A percentile compares a stretch with the other conserved stretches of the same genome.
Evolutionary conservation across 257 asterid species (phyloP).

Genomic region (Primulina eburnea): DNA sequence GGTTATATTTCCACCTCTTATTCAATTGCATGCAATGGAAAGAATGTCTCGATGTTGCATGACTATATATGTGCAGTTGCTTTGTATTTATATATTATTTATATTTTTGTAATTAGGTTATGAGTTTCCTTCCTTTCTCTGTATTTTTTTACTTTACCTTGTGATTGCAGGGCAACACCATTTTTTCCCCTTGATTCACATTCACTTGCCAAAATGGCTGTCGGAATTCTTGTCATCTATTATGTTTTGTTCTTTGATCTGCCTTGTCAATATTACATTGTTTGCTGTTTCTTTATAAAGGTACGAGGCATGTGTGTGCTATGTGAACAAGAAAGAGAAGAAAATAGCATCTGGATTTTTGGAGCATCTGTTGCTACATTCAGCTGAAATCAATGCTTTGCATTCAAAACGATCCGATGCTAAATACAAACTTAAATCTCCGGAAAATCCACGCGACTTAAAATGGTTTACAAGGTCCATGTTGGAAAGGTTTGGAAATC

Average conservation of each 20-base stretch:
- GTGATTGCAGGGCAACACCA: not conserved
- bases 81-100: not conserved
- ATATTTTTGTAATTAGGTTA: too few relatives aligned
- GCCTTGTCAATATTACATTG: slow-evolving; percentile 10
- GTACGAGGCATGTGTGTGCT: slow-evolving; percentile 62
- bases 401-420: slow-evolving; percentile 53
- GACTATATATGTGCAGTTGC: not conserved
- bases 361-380: slow-evolving; percentile 71
- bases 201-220: not conserved
- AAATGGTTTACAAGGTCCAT: slow-evolving; percentile 84
- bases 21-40: not conserved
- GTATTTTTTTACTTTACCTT: not conserved
- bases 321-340: slow-evolving; percentile 43
- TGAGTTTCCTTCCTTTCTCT: not conserved
- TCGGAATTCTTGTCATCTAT: not conserved
- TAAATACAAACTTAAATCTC: slow-evolving; percentile 48
- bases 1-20: slow-evolving; percentile 39
- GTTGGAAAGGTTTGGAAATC: slow-evolving; percentile 52
- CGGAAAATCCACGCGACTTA: slow-evolving; percentile 38
- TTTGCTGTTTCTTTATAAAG: slow-evolving; percentile 36
- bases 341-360: slow-evolving; percentile 62
- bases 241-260: not conserved
- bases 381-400: slow-evolving; percentile 51
- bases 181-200: not conserved
- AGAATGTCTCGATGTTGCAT: not conserved